phyloP scores from a whole-genome alignment of 2,329 filamentous ascomycete genomes.

The Aspergillus brasiliensis region DNA sequence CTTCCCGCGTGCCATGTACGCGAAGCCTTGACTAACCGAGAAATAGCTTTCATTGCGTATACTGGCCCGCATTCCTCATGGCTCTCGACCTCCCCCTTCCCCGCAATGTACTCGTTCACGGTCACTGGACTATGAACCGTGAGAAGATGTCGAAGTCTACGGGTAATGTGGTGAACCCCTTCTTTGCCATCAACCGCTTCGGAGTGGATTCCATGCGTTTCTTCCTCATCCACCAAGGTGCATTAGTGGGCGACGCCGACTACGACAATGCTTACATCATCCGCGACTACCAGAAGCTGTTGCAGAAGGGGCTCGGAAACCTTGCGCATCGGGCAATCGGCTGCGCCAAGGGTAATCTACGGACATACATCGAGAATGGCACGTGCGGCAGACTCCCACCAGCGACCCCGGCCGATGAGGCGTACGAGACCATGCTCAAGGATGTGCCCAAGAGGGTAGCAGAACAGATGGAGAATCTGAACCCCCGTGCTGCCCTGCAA shows the following conservation, averaged over 20 bases:
- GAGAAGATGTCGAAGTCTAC: slow-evolving; percentile 96
- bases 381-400: slow-evolving; percentile 31
- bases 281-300: slow-evolving; percentile 73
- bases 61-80: slow-evolving; percentile 96
- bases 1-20: background rate
- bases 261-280: slow-evolving; percentile 81
- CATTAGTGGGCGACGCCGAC: slow-evolving; percentile 74
- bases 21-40: slow-evolving; percentile 18
- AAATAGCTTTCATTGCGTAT: slow-evolving; percentile 81
- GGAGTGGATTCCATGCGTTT: slow-evolving; percentile 86
- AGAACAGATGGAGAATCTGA: slow-evolving; percentile 62
- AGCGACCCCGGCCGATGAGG: slow-evolving; percentile 31
- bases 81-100: slow-evolving; percentile 79
- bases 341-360: slow-evolving; percentile 69
- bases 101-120: slow-evolving; percentile 80
- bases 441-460: slow-evolving; percentile 48
- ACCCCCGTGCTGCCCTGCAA: slow-evolving; percentile 67
- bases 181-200: slow-evolving; percentile 86
- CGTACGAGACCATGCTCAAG: slow-evolving; percentile 46
- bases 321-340: slow-evolving; percentile 70
- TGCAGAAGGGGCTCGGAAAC: slow-evolving; percentile 80
- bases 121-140: slow-evolving; percentile 90
- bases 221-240: slow-evolving; percentile 81
- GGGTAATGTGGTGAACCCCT: slow-evolving; percentile 93
- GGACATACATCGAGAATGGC: slow-evolving; percentile 56